Evolutionary conservation across 441 rosid species (phyloP), one percentile per base, ranked within the genome.

Genomic region (Biscutella laevigata): DNA sequence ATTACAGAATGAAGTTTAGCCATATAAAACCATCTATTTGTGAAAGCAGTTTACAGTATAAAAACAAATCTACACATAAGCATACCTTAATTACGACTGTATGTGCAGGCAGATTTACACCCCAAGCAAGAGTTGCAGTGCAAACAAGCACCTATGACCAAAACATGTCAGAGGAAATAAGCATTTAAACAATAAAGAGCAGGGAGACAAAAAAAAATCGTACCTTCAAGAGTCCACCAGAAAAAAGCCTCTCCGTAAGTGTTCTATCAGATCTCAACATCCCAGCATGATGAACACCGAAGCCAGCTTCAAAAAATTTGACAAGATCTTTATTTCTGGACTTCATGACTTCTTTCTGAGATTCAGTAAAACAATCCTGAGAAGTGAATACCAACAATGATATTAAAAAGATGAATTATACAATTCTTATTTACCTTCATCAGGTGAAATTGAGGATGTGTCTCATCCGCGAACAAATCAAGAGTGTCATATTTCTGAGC

Each of bases 121-220:
- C 98, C 98, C 98, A 92, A 10, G 98, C 96, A 74, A 92, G 77
- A 67, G 98, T 92, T 74, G 98, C 96, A 24, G 98, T 88, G 77
- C 98, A 92, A 71, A 92, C 94, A 67, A 92, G 94, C 54, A 88
- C 91, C 98, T 92, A 61, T 36, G 47, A 55, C 50, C 71, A 52
- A 62, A 54, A 64, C 19, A 40, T 52, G 64, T 39, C 46, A 52
- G 32, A 44, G 10, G 37, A 61, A 43, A 29, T 35, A 49, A 11
- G 37, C 35, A 32, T 38, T 34, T 32, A 19, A 42, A 40, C 51
- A 57, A 54, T 44, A 46, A 59, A 25, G 21, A 48, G 32, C 42
- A 71, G 50, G 38, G 50, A 51, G 25, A 61, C 52, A 59, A 62
- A 51, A 62, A 50, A 47, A 53, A 61, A 52, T 38, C 41, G 46